Base-by-base conservation (phyloP, 2,329 filamentous ascomycete genomes). In the Thyridium curvatum region DNA sequence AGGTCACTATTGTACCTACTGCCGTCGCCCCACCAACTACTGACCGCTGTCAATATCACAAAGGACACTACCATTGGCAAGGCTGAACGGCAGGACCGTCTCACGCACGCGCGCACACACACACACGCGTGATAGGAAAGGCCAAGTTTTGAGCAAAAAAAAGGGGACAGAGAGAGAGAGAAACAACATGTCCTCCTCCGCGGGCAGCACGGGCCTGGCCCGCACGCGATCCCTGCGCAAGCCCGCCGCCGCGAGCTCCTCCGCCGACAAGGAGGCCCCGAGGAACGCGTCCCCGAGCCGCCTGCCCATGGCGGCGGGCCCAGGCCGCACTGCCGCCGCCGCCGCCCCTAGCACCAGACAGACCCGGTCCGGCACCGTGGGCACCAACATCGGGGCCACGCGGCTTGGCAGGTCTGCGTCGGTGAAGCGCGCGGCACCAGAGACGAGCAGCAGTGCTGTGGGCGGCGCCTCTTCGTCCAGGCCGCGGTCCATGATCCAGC, bases 171-270 rank as follows among this genome's bases (percentile, higher is more conserved):
- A n/a, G n/a, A n/a, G n/a, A n/a, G n/a, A 26, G 21, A 26, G 21
- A 10, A 26, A 10, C 6, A 50, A 33, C 40, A 71, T 69, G 66
- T 65, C 67, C 34, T 66, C 68, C 8, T 53, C 55, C 34, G 48
- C 46, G 15, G 14, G 14, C n/a, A 26, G 14, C n/a, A 26, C 21
- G 21, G 49, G 50, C 17, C 49, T 70, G 44, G 58, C 64, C 38
- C 66, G 72, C 38, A 61, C 69, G 21, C 65, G 69, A 14, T 74
- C 73, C 3, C 47, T 76, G 40, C 70, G 71, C 29, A 68, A 68
- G 42, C 68, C 62, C 14, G 49, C 54, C 4, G 30, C 31, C 37
- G 10, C 40, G 14, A 44, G 44, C 9, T 45, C 42, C 21, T 44
- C 42, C 35, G 45, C 33, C 38, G 43, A 37, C 31, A 30, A 12